phyloP scores from a whole-genome alignment of 2,329 filamentous ascomycete species.

The Pyrenochaeta sp. region DNA sequence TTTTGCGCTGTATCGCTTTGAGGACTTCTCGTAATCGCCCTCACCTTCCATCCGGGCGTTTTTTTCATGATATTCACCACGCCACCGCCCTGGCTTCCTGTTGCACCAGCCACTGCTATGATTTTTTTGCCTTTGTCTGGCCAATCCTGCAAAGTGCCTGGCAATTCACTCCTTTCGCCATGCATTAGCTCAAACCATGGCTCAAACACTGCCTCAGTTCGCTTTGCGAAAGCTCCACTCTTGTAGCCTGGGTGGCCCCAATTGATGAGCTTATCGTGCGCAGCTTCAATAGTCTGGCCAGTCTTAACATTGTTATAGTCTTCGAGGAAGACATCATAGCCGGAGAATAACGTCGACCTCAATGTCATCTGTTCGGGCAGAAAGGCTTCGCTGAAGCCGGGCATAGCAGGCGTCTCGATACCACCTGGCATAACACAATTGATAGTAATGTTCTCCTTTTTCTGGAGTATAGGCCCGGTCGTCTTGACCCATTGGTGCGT shows the following conservation, averaged over 20 bases:
- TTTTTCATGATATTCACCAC: conserved; percentile 37
- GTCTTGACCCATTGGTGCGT: conserved; percentile 41
- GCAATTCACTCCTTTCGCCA: conserved; percentile 53
- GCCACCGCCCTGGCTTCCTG: conserved; percentile 37
- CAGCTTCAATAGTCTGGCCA: conserved; percentile 56
- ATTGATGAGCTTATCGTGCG: conserved; percentile 50
- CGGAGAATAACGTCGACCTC: conserved; percentile 54
- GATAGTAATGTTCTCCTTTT: conserved; percentile 59
- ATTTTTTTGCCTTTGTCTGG: conserved; percentile 27
- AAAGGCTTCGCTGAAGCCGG: conserved; percentile 43
- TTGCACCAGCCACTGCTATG: conserved; percentile 40
- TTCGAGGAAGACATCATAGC: conserved; percentile 54
- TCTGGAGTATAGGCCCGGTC: conserved; percentile 19
- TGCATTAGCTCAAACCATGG: conserved; percentile 57
- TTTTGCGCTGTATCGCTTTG: conserved; percentile 30
- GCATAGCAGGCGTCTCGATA: conserved; percentile 54
- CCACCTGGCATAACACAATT: conserved; percentile 60
- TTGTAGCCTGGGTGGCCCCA: conserved; percentile 48
- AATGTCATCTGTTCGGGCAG: conserved; percentile 46
- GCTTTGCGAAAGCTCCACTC: conserved; percentile 53
- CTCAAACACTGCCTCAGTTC: conserved; percentile 58
- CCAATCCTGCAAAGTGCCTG: conserved; percentile 45
- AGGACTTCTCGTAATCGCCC: conserved; percentile 30
- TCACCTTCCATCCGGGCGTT: conserved; percentile 30
- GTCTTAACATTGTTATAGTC: conserved; percentile 51